Conservation (phyloP, 148 eudicot species). For the Rhododendron williamsianum region DNA sequence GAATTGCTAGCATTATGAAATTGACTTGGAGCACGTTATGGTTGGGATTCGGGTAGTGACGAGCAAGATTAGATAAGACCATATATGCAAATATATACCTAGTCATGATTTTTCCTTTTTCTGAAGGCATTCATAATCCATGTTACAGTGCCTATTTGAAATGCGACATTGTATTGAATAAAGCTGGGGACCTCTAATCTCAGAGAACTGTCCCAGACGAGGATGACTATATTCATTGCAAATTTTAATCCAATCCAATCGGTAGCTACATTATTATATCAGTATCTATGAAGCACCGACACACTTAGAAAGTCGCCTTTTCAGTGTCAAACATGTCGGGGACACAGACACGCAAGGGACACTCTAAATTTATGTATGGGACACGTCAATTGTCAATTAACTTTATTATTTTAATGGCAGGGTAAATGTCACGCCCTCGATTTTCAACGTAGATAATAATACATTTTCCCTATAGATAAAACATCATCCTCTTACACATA, state of each 20-base stretch:
- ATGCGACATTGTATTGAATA: neutral
- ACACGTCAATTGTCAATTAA: too few relatives aligned
- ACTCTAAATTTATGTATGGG: too few relatives aligned
- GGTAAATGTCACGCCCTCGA: too few relatives aligned
- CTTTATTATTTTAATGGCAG: too few relatives aligned
- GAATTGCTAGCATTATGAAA: neutral
- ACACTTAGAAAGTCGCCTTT: too few relatives aligned
- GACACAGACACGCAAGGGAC: too few relatives aligned
- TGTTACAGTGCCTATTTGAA: neutral
- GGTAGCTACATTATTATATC: neutral
- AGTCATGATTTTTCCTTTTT: too few relatives aligned
- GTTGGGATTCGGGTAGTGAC: too few relatives aligned
- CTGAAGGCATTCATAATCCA: neutral
- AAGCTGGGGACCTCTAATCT: neutral
- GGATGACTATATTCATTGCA: neutral
- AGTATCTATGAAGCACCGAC: neutral
- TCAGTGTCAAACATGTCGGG: too few relatives aligned
- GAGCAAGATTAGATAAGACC: neutral
- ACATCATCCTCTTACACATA: too few relatives aligned
- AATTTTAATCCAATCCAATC: neutral
- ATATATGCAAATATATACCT: neutral
- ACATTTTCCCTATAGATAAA: too few relatives aligned
- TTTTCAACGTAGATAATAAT: too few relatives aligned
- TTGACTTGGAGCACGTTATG: neutral
- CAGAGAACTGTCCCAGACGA: neutral